Percentiles rank a stretch among this genome's conserved stretches.
Evolutionary conservation across 2,329 filamentous ascomycete species (phyloP).

Genomic region (Pseudocercospora fuligena): DNA sequence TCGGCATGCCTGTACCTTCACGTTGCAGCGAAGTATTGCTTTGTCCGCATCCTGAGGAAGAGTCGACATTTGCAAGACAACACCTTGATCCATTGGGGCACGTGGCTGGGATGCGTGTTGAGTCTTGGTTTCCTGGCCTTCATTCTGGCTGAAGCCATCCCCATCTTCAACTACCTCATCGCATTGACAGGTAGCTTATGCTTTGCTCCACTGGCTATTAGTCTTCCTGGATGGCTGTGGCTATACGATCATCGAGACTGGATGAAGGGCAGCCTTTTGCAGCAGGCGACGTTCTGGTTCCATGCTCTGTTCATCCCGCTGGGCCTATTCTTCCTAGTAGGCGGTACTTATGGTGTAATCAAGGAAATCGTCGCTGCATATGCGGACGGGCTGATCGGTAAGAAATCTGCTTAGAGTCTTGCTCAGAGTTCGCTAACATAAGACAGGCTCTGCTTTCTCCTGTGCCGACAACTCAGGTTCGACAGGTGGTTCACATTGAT

Average conservation of each 20-base stretch:
- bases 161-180: slow-evolving; percentile 60
- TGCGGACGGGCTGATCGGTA: slow-evolving; percentile 51
- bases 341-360: slow-evolving; percentile 57
- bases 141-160: slow-evolving; percentile 59
- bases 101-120: slow-evolving; percentile 56
- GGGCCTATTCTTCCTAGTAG: slow-evolving; percentile 54
- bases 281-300: slow-evolving; percentile 47
- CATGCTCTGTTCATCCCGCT: slow-evolving; percentile 52
- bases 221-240: slow-evolving; percentile 57
- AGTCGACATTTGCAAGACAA: slow-evolving; percentile 59
- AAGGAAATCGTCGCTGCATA: slow-evolving; percentile 59
- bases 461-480: slow-evolving; percentile 53
- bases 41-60: slow-evolving; percentile 59
- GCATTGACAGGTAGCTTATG: slow-evolving; percentile 56
- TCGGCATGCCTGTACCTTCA: slow-evolving; percentile 55
- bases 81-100: slow-evolving; percentile 56
- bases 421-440: slow-evolving; percentile 3
- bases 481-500: slow-evolving; percentile 1
- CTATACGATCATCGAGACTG: slow-evolving; percentile 54
- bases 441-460: slow-evolving; percentile 49
- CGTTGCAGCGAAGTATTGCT: slow-evolving; percentile 60
- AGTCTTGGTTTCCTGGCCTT: slow-evolving; percentile 52
- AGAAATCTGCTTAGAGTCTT: neutral
- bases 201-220: slow-evolving; percentile 57
- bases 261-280: slow-evolving; percentile 42